Evolutionary conservation across 1,284 basidiomycete genomes (phyloP).

Genomic region (Mycena citricolor): DNA sequence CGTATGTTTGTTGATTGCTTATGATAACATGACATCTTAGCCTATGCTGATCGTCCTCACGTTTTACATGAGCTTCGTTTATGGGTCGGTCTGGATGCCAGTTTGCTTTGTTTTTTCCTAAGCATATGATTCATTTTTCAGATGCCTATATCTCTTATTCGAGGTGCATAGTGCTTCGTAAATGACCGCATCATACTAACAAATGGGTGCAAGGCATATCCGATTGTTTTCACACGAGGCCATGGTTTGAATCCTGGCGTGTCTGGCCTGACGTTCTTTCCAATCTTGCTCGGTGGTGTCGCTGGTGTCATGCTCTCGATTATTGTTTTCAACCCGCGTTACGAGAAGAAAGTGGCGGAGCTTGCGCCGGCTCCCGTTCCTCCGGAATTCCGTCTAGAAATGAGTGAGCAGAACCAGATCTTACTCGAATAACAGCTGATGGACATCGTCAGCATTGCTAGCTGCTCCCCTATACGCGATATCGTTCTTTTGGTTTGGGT

Average conservation of each 20-base stretch:
- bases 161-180: constrained; percentile 29
- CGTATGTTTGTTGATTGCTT: not conserved
- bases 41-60: constrained; percentile 77
- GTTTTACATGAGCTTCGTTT: constrained; percentile 59
- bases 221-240: constrained; percentile 52
- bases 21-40: not conserved
- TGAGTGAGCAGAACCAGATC: too few relatives aligned
- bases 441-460: too few relatives aligned
- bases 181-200: too few relatives aligned
- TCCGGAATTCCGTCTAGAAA: constrained; percentile 65
- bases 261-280: constrained; percentile 54
- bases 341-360: constrained; percentile 45
- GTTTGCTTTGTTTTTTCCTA: constrained; percentile 18
- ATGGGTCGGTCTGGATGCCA: constrained; percentile 7
- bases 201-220: constrained; percentile 48
- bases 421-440: too few relatives aligned
- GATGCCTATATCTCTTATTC: constrained; percentile 60
- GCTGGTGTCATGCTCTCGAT: constrained; percentile 49
- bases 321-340: constrained; percentile 53
- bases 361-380: constrained; percentile 56
- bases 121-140: constrained; percentile 33
- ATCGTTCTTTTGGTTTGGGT: constrained; percentile 71
- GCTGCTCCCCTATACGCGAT: constrained; percentile 56
- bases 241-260: constrained; percentile 52
- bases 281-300: constrained; percentile 54